Evolutionary conservation across 2,329 filamentous ascomycete species (phyloP), one percentile per base, ranked within the genome.

Genomic region (Pseudogymnoascus sp.): DNA sequence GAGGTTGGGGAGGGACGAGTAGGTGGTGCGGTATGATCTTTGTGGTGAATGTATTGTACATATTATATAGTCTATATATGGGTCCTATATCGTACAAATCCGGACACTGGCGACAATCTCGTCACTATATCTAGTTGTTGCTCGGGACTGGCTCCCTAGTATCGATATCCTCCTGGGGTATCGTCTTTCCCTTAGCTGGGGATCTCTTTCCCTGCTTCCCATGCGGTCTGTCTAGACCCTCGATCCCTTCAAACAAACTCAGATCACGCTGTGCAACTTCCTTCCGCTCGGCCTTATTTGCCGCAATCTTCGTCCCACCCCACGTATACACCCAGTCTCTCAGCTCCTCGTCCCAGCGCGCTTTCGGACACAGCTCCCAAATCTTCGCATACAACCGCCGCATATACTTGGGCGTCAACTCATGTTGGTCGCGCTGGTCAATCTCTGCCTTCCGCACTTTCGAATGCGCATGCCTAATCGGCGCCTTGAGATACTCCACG

Each of bases 201-300:
- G 8, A 4, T 19, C 9, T 31, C 47, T 31, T 53, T 33, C 17
- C 33, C 47, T 2, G 4, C 11, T n/a, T 31, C 47, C 11, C 26
- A 21, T 17, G 17, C 11, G 38, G 19, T 6, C 6, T 21, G 1
- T n/a, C 9, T 33, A 62, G 38, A n/a, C 11, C 36, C 21, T 79
- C 72, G 6, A 80, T 73, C 3, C 76, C 81, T 59, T 80, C 71
- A 62, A 86, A 86, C n/a, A 86, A 75, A 23, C 74, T 72, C 15
- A 74, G 68, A 62, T 80, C 77, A 1, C 68, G 69, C 1, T 69
- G 62, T 10, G 63, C 53, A n/a, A 69, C 60, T 50, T 64, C 31
- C 35, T 67, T 67, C 10, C 71, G 0, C 73, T 72, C 3, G 77
- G 74, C 40, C 64, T 63, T 8, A 74, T 71, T 2, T 76, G 64